Base-by-base conservation (phyloP, 768 basidiomycete species). In the Epithele typhae region DNA sequence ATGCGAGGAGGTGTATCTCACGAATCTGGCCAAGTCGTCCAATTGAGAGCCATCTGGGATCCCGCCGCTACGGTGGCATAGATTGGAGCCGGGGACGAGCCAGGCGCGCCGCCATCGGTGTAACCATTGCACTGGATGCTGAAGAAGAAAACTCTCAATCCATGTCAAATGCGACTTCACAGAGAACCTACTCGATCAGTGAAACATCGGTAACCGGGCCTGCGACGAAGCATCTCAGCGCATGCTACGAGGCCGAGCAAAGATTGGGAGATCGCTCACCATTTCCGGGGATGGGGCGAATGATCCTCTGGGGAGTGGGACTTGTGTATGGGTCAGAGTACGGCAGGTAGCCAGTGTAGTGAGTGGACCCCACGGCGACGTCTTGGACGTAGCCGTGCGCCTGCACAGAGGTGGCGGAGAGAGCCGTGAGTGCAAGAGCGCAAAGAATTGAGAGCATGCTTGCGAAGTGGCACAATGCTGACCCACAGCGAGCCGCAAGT, bases 361-460 rank as follows among this genome's bases (percentile, higher is more conserved):
- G 61, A 3, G 61, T 60, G 5, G 61, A 59, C 1, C 65, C 67
- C 14, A 65, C 45, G 9, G 57, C 59, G n/a, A 70, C 59, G 39
- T 69, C 66, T 46, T 69, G 67, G 11, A 73, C 69, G 45, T 69
- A 72, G 32, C 72, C 70, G 49, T 73, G 72, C 8, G 59, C 68
- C 14, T 49, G 33, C 30, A 64, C 66, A 36, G 38, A 24, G 6
- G 39, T 24, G 1, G 39, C 43, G 15, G 36, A 17, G 4, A 50
- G 25, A 1, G 38, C 43, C 18, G 43, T 19, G 11, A 50, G 4
- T 9, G 40, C 19, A 19, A 45, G 24, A 14, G 39, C 46, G 22
- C 37, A 46, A 17, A 39, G 15, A 8, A 40, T 25, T 3, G 30
- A 12, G 18, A 44, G 36, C n/a, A n/a, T n/a, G n/a, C n/a, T n/a